Evolutionary conservation across 2,329 filamentous ascomycete genomes (phyloP).

Genomic region (Fusarium verrucosum): DNA sequence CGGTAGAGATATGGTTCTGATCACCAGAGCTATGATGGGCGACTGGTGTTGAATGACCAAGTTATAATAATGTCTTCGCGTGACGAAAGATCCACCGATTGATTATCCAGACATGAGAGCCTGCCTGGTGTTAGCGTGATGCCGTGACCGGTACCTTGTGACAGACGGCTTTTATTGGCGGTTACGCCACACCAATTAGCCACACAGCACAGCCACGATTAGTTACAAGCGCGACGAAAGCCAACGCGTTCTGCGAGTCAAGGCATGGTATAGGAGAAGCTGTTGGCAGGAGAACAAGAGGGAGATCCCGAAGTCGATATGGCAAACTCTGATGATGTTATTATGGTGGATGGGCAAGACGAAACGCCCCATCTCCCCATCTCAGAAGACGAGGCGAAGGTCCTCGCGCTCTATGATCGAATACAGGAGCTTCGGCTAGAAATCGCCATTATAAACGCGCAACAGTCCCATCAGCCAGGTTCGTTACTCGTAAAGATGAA

Average conservation of each 20-base stretch:
- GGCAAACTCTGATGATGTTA: constrained; percentile 43
- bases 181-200: constrained; percentile 28
- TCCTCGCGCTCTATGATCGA: constrained; percentile 75
- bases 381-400: constrained; percentile 71
- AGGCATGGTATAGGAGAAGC: background rate
- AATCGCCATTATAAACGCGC: constrained; percentile 70
- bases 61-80: constrained; percentile 37
- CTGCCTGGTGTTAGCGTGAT: constrained; percentile 46
- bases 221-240: constrained; percentile 2
- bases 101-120: constrained; percentile 34
- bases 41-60: constrained; percentile 23
- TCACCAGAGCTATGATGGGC: constrained; percentile 21
- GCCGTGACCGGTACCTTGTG: constrained; percentile 49
- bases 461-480: constrained; percentile 52
- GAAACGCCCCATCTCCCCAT: constrained; percentile 61
- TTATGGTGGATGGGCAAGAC: constrained; percentile 41
- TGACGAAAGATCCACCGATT: constrained; percentile 38
- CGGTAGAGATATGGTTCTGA: constrained; percentile 21
- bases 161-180: constrained; percentile 39
- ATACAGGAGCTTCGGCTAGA: constrained; percentile 77
- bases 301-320: constrained; percentile 32
- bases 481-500: constrained; percentile 2
- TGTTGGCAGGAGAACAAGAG: background rate
- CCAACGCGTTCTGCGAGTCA: constrained; percentile 13
- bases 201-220: constrained; percentile 31